Conservation (phyloP, 768 basidiomycete genomes). For the Xerocomus spinulosus region DNA sequence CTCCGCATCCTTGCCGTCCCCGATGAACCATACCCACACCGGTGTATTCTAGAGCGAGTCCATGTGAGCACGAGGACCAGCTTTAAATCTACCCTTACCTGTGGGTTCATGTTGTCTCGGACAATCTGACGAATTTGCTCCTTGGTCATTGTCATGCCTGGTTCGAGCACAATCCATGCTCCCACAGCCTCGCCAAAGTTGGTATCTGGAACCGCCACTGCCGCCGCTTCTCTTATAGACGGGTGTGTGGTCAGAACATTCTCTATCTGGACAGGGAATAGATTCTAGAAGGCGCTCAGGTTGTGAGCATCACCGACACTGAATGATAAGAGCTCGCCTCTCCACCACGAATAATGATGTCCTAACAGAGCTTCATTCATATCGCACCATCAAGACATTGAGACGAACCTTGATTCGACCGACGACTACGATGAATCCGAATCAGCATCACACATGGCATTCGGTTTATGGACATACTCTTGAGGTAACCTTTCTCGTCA, state of each 20-base stretch:
- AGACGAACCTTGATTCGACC: conserved; percentile 67
- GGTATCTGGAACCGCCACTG: conserved; percentile 62
- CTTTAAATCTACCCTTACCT: conserved; percentile 44
- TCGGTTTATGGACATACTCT: conserved; percentile 41
- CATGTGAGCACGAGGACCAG: background rate
- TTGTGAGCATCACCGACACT: background rate
- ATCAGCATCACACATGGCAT: background rate
- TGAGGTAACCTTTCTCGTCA: conserved; percentile 76
- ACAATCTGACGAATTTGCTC: conserved; percentile 55
- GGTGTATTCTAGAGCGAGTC: conserved; percentile 58
- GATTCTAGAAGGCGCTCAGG: conserved; percentile 44
- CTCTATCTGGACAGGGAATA: conserved; percentile 84
- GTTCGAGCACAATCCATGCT: conserved; percentile 64
- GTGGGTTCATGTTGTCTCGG: conserved; percentile 65
- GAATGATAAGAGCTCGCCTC: conserved; percentile 44
- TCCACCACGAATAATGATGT: conserved; percentile 83
- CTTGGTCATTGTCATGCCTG: conserved; percentile 34
- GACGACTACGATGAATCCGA: conserved; percentile 47
- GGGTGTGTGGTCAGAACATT: conserved; percentile 57
- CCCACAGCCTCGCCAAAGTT: conserved; percentile 78
- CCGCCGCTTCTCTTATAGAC: conserved; percentile 66
- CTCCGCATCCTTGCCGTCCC: conserved; percentile 51
- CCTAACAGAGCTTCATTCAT: conserved; percentile 35
- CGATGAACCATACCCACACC: conserved; percentile 79
- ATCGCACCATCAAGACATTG: background rate